Percentiles rank a stretch among this genome's conserved stretches.
These are phyloP conservation scores for Akanthomyces lecanii DNA, from an alignment of 2,329 filamentous ascomycete genomes.

Conservation along the genomic window DNA sequence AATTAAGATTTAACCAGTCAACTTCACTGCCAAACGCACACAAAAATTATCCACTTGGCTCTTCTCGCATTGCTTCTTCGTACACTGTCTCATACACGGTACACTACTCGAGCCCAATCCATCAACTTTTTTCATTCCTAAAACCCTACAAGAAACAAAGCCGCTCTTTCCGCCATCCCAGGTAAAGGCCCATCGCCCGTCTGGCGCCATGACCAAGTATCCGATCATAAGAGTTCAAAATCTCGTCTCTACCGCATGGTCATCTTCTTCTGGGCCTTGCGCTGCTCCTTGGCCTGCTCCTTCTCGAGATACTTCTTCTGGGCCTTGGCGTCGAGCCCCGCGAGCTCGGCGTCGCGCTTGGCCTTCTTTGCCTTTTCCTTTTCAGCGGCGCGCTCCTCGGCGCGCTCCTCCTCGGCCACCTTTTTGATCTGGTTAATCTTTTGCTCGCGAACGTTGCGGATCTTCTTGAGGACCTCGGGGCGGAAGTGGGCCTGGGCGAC, in stretches of 20 bases:
- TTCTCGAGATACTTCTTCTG: slow-evolving; percentile 83
- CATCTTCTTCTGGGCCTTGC: slow-evolving; percentile 51
- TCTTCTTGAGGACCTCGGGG: slow-evolving; percentile 80
- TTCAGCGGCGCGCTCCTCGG: slow-evolving; percentile 69
- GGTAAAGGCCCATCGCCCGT: background rate
- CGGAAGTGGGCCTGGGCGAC: slow-evolving; percentile 78
- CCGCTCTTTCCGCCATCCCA: background rate
- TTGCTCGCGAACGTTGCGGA: slow-evolving; percentile 74
- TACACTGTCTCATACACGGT: slow-evolving; percentile 6
- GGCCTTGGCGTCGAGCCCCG: slow-evolving; percentile 71
- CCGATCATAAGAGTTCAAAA: background rate
- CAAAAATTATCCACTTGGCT: background rate
- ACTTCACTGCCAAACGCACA: background rate
- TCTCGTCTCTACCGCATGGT: slow-evolving; percentile 37
- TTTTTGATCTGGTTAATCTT: slow-evolving; percentile 76
- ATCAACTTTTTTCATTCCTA: background rate
- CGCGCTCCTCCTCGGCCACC: slow-evolving; percentile 72
- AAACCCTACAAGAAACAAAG: background rate
- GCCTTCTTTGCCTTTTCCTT: slow-evolving; percentile 77
- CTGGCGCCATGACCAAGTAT: background rate
- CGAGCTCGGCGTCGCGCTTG: slow-evolving; percentile 81
- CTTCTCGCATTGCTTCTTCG: background rate
- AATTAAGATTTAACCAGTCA: too few relatives aligned
- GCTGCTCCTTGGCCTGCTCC: slow-evolving; percentile 70
- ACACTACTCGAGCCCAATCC: background rate